Conservation (phyloP, 2,329 filamentous ascomycete genomes). For the Fusarium agapanthi region DNA sequence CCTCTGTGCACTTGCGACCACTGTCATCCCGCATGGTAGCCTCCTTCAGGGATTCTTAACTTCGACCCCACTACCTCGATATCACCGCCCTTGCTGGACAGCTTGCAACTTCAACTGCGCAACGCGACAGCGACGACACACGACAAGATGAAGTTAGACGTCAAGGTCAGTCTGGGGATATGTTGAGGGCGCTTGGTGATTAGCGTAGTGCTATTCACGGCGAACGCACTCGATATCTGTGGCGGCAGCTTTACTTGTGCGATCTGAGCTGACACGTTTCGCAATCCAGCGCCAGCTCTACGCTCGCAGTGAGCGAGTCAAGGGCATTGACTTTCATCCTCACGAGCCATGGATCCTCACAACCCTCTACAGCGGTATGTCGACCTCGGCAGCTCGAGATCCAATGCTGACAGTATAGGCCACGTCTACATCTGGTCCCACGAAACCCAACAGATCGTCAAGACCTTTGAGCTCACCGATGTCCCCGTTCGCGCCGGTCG, state of each 20-base stretch:
- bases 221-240: neutral
- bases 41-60: slow-evolving; percentile 38
- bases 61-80: slow-evolving; percentile 42
- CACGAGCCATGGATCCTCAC: slow-evolving; percentile 97
- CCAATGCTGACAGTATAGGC: slow-evolving; percentile 60
- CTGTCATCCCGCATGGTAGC: slow-evolving; percentile 38
- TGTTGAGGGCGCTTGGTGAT: neutral
- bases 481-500: slow-evolving; percentile 96
- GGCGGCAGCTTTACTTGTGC: slow-evolving; percentile 11
- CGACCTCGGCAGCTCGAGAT: neutral
- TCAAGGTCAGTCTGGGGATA: slow-evolving; percentile 48
- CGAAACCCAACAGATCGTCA: slow-evolving; percentile 95
- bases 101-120: slow-evolving; percentile 43
- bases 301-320: slow-evolving; percentile 93
- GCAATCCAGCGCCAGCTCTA: slow-evolving; percentile 55
- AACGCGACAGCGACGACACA: slow-evolving; percentile 34
- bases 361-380: slow-evolving; percentile 90
- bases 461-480: slow-evolving; percentile 98
- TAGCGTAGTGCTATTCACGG: neutral
- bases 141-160: slow-evolving; percentile 54
- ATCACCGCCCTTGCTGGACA: slow-evolving; percentile 44
- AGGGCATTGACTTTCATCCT: slow-evolving; percentile 96
- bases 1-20: neutral
- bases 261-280: slow-evolving; percentile 40
- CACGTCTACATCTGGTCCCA: slow-evolving; percentile 99